Evolutionary conservation across 2,329 filamentous ascomycete species (phyloP).

Genomic region (Annulohypoxylon truncatum): DNA sequence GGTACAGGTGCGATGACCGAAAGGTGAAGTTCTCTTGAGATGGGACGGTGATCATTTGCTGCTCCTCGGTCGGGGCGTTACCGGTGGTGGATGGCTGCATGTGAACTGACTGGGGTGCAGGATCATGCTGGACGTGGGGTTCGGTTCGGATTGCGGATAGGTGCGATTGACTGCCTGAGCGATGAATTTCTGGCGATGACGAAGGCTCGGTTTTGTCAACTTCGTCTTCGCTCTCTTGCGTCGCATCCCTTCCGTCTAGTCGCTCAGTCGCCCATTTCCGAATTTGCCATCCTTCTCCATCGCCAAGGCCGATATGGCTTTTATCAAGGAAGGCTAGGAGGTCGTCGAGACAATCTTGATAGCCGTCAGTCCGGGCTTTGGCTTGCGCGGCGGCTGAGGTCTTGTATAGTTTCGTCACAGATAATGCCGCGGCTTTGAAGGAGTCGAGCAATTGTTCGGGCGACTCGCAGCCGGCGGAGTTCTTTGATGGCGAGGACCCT

Average conservation of each 20-base stretch:
- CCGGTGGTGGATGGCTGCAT: conserved; percentile 23
- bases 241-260: conserved; percentile 70
- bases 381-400: conserved; percentile 83
- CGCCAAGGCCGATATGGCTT: conserved; percentile 79
- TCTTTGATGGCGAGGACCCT: conserved; percentile 49
- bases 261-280: conserved; percentile 76
- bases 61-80: conserved; percentile 39
- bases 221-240: conserved; percentile 77
- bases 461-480: conserved; percentile 55
- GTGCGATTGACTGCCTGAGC: conserved; percentile 58
- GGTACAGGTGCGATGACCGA: conserved; percentile 71
- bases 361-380: conserved; percentile 81
- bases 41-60: conserved; percentile 60
- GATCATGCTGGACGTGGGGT: conserved; percentile 51
- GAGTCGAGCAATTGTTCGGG: conserved; percentile 81
- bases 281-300: conserved; percentile 78
- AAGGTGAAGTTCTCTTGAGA: conserved; percentile 75
- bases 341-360: conserved; percentile 94
- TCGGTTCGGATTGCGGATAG: conserved; percentile 51
- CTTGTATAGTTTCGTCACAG: conserved; percentile 96
- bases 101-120: conserved; percentile 48
- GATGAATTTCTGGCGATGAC: conserved; percentile 69
- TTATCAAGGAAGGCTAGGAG: conserved; percentile 86
- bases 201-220: conserved; percentile 69
- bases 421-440: conserved; percentile 92